Base-by-base conservation (phyloP, 2,329 filamentous ascomycete genomes). In the Phialemonium atrogriseum region DNA sequence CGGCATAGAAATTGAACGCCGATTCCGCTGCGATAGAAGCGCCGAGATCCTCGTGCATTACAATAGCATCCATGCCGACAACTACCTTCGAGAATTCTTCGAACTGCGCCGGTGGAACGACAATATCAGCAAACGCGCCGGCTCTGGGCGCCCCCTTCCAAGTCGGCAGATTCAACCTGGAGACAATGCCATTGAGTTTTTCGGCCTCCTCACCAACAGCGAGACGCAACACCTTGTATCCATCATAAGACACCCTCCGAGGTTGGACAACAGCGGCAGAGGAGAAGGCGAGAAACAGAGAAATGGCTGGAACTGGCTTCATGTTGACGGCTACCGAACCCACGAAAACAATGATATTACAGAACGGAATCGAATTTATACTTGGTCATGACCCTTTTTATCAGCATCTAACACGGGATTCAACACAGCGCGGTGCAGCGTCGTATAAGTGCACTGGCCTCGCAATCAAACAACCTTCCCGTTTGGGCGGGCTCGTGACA, bases 201-300 rank as follows among this genome's bases (percentile, higher is more conserved):
- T 42, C 45, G 13, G 49, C 48, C 29, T 58, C 43, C 25, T 53
- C 39, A 12, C 50, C 49, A 21, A 59, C 54, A 7, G 55, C 46
- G n/a, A 66, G 45, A 13, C 61, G 59, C 31, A 60, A 56, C n/a
- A 62, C 62, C 39, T 64, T 62, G 50, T 59, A 62, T 4, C 62
- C 62, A 32, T 59, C 48, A 35, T 67, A 68, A 0, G 55, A 56
- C 5, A 59, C 47, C 20, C 35, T 36, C 14, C 34, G 24, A 6
- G 25, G 20, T 24, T 24, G 22, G 19, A 39, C 32, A 10, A 33
- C 35, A 12, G 32, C 33, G 24, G 39, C 44, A 19, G 37, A 37
- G 4, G 38, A 25, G n/a, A 45, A 30, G n/a, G 41, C 33, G 10
- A 38, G n/a, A n/a, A n/a, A n/a, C n/a, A n/a, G n/a, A n/a, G n/a